A percentile compares a stretch with the other conserved stretches of the same genome.
These are phyloP conservation scores for Stentor roeselii DNA, from an alignment of 73 alveolate species.

Conservation along the genomic window DNA sequence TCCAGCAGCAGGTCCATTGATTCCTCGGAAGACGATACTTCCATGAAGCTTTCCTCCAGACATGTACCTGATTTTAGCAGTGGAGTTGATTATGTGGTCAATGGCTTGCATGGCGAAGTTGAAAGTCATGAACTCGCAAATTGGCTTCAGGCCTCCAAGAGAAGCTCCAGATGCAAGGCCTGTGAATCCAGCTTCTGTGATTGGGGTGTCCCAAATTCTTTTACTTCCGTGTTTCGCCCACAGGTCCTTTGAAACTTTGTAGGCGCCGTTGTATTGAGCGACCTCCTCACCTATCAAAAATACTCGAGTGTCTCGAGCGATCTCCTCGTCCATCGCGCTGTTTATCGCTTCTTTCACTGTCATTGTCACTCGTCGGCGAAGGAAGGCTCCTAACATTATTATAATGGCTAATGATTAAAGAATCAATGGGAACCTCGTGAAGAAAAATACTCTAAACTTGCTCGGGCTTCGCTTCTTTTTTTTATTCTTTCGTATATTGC, in stretches of 20 bases:
- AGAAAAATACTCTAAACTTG: no score
- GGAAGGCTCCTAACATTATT: background rate
- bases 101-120: constrained; percentile 87
- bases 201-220: constrained; percentile 87
- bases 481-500: background rate
- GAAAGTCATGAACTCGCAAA: constrained; percentile 88
- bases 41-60: constrained; percentile 74
- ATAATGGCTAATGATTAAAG: background rate
- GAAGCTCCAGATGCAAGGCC: constrained; percentile 92
- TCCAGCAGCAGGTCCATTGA: constrained; percentile 89
- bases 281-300: constrained; percentile 90
- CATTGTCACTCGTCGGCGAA: constrained; percentile 33
- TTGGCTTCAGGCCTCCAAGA: constrained; percentile 80
- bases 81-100: constrained; percentile 81
- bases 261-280: constrained; percentile 86
- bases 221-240: constrained; percentile 67
- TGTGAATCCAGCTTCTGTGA: constrained; percentile 87
- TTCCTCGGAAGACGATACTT: constrained; percentile 87
- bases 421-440: no score
- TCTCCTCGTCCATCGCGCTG: constrained; percentile 85
- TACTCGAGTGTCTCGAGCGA: constrained; percentile 78
- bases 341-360: constrained; percentile 85
- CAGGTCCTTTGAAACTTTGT: constrained; percentile 87
- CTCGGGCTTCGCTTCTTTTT: constrained; percentile 1
- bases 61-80: constrained; percentile 86